Conservation (phyloP, 768 basidiomycete genomes). For the Leccinum broughii region DNA sequence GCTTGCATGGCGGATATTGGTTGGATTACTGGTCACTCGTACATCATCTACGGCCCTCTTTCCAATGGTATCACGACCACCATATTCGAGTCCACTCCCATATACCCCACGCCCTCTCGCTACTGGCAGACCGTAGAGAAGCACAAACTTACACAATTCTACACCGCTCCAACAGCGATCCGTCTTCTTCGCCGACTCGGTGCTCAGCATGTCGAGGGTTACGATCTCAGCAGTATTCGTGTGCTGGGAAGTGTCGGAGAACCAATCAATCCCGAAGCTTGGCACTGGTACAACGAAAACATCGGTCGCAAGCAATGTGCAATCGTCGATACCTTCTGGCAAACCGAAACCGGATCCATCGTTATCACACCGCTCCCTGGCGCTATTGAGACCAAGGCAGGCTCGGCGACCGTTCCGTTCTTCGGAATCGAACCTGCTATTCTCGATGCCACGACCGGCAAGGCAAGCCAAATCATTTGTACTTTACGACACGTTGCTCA, state of each 20-base stretch:
- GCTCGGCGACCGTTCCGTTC: slow-evolving; percentile 97
- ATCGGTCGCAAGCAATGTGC: slow-evolving; percentile 88
- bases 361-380: slow-evolving; percentile 95
- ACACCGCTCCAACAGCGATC: slow-evolving; percentile 93
- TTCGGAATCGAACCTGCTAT: slow-evolving; percentile 91
- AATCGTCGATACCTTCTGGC: slow-evolving; percentile 95
- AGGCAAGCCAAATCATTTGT: slow-evolving; percentile 37
- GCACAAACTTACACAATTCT: slow-evolving; percentile 94
- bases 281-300: slow-evolving; percentile 98
- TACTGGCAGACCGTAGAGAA: slow-evolving; percentile 97
- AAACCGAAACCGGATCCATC: slow-evolving; percentile 98
- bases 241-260: slow-evolving; percentile 94
- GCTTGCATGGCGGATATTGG: slow-evolving; percentile 99
- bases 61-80: slow-evolving; percentile 80
- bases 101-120: slow-evolving; percentile 93
- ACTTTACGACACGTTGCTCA: slow-evolving; percentile 1
- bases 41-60: slow-evolving; percentile 96
- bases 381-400: slow-evolving; percentile 94
- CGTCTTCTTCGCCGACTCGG: slow-evolving; percentile 86
- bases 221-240: slow-evolving; percentile 81
- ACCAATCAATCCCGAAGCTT: slow-evolving; percentile 98
- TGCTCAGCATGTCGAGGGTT: slow-evolving; percentile 76
- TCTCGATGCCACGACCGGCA: slow-evolving; percentile 79
- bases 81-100: slow-evolving; percentile 95
- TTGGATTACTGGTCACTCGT: slow-evolving; percentile 98